These are phyloP conservation scores for Xylaria arbuscula DNA, from an alignment of 2,329 filamentous ascomycete genomes.

Conservation along the genomic window DNA sequence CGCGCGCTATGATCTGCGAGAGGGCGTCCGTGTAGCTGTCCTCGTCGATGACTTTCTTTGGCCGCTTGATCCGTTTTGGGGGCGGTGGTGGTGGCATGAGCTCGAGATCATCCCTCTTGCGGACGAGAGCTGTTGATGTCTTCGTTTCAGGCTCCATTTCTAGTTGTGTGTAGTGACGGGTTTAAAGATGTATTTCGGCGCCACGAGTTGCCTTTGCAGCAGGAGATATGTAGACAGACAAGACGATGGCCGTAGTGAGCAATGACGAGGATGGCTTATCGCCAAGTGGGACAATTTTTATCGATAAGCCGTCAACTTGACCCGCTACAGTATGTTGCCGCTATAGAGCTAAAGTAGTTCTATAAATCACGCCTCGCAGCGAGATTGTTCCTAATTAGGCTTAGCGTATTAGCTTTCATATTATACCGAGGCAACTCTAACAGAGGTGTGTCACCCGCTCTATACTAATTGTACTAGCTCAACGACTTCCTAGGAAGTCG, in stretches of 20 bases:
- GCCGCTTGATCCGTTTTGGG: constrained; percentile 90
- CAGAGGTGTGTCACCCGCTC: no score
- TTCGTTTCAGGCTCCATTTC: constrained; percentile 53
- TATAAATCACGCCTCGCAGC: not conserved
- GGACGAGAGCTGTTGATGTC: constrained; percentile 69
- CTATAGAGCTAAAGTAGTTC: not conserved
- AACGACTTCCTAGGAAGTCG: not conserved
- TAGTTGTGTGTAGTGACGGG: not conserved
- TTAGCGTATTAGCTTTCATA: no score
- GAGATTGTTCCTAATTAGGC: no score
- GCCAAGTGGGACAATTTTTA: not conserved
- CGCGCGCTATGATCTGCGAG: constrained; percentile 92
- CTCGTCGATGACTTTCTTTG: constrained; percentile 88
- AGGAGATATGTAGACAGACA: not conserved
- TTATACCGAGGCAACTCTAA: no score
- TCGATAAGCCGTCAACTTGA: no score
- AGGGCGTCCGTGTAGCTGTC: constrained; percentile 91
- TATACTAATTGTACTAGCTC: no score
- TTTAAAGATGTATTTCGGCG: not conserved
- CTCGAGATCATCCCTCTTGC: constrained; percentile 73
- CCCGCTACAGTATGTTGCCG: no score
- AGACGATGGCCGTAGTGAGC: not conserved
- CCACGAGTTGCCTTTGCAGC: not conserved
- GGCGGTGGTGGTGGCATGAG: constrained; percentile 90
- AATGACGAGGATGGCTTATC: constrained; percentile 1